phyloP scores from a whole-genome alignment of 2,329 filamentous ascomycete species.

The Xylariaceae sp. region DNA sequence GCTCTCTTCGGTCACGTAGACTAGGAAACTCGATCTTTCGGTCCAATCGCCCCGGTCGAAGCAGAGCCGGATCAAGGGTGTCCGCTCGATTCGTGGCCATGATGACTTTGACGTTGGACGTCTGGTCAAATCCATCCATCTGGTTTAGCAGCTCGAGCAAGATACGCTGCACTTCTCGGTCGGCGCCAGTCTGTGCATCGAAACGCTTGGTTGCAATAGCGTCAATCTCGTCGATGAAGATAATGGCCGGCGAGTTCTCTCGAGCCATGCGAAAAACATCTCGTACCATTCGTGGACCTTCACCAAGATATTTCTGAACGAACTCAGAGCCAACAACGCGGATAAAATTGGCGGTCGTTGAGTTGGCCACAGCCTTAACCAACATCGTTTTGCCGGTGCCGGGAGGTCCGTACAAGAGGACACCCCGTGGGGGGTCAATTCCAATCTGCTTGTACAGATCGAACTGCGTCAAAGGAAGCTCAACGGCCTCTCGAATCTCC shows the following conservation, averaged over 20 bases:
- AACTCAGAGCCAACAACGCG: conserved; percentile 97
- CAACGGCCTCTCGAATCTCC: conserved; percentile 95
- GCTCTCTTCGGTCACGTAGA: conserved; percentile 86
- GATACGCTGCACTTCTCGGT: conserved; percentile 97
- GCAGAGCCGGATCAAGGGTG: conserved; percentile 88
- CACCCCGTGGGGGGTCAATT: conserved; percentile 95
- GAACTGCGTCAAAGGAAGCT: conserved; percentile 94
- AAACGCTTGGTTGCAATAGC: conserved; percentile 99
- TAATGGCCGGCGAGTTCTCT: conserved; percentile 96
- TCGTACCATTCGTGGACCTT: conserved; percentile 96
- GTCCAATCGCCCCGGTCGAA: conserved; percentile 92
- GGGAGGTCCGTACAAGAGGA: conserved; percentile 91
- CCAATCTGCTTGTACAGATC: conserved; percentile 99
- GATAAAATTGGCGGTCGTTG: conserved; percentile 96
- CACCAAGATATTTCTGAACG: conserved; percentile 97
- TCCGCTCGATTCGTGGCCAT: conserved; percentile 99
- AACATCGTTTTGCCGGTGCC: conserved; percentile 86
- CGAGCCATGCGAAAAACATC: conserved; percentile 99
- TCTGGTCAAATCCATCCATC: conserved; percentile 99
- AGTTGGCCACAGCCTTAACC: conserved; percentile 97
- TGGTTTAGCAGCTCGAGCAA: conserved; percentile 95
- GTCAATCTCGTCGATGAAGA: conserved; percentile 99
- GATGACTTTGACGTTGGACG: conserved; percentile 98
- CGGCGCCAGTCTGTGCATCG: conserved; percentile 95
- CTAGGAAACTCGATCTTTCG: conserved; percentile 99